phyloP scores from a whole-genome alignment of 1,284 basidiomycete genomes.

The Golubevia pallescens region DNA sequence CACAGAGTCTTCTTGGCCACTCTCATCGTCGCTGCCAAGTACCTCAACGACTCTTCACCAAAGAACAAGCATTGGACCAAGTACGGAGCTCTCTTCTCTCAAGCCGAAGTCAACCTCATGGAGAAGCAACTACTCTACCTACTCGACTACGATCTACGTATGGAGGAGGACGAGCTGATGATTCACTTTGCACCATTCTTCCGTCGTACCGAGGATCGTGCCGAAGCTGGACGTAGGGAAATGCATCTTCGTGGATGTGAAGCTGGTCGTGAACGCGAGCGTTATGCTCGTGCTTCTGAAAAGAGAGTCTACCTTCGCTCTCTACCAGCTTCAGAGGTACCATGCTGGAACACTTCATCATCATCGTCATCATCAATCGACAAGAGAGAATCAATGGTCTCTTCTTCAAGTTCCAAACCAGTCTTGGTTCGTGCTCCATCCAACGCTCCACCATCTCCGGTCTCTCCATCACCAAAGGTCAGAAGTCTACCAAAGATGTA shows the following conservation, averaged over 20 bases:
- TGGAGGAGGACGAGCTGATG: constrained; percentile 62
- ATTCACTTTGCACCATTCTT: constrained; percentile 62
- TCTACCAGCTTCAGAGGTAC: constrained; percentile 52
- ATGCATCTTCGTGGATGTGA: constrained; percentile 60
- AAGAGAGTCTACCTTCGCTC: constrained; percentile 51
- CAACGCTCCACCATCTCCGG: constrained; percentile 11
- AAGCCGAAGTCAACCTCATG: constrained; percentile 84
- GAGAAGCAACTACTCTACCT: constrained; percentile 75
- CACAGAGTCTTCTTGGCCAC: constrained; percentile 95
- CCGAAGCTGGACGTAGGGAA: constrained; percentile 55
- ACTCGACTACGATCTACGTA: constrained; percentile 63
- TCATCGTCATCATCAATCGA: too few relatives aligned
- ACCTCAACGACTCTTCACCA: constrained; percentile 85
- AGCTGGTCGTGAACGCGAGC: constrained; percentile 55
- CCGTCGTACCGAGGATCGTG: constrained; percentile 52
- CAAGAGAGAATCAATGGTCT: background rate
- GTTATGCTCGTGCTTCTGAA: constrained; percentile 56
- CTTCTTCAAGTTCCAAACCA: background rate
- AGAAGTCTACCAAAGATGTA: constrained; percentile 17
- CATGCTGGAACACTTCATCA: constrained; percentile 41
- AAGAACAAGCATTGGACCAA: constrained; percentile 93
- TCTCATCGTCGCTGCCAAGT: constrained; percentile 94
- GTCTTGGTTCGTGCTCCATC: background rate
- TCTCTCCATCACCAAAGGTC: constrained; percentile 12
- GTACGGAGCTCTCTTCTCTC: constrained; percentile 75